Evolutionary conservation across 108 stramenopile genomes (phyloP).

Genomic region (Chaetoceros muelleri): DNA sequence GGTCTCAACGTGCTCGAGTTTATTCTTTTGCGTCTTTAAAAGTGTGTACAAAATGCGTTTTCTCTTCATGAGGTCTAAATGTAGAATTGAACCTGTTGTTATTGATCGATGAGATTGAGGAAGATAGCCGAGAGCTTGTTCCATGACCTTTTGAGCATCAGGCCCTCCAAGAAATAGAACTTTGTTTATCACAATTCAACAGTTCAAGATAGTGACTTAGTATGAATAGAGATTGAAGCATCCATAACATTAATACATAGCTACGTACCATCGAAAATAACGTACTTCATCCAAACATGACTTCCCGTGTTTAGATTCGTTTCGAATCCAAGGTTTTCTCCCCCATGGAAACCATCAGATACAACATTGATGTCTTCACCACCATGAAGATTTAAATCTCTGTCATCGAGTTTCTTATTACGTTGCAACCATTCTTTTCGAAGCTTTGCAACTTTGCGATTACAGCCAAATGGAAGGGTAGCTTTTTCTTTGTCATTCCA

Average conservation of each 20-base stretch:
- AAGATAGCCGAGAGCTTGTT: conserved; percentile 1
- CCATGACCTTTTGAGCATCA: conserved; percentile 32
- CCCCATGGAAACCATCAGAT: neutral
- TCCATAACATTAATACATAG: conserved; percentile 71
- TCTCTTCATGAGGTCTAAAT: conserved; percentile 44
- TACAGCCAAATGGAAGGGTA: conserved; percentile 63
- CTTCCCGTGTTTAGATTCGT: neutral
- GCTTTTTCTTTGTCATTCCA: conserved; percentile 52
- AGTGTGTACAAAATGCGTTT: conserved; percentile 57
- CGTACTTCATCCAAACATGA: conserved; percentile 11
- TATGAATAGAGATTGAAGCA: conserved; percentile 4
- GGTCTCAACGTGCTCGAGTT: conserved; percentile 50
- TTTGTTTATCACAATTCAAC: too few relatives aligned
- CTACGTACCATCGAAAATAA: conserved; percentile 16
- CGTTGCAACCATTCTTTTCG: conserved; percentile 34
- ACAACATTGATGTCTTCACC: conserved; percentile 1
- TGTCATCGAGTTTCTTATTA: conserved; percentile 41
- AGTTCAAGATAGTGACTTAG: conserved; percentile 1
- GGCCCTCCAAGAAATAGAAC: conserved; percentile 50
- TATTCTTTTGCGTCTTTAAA: conserved; percentile 38
- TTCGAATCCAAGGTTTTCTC: neutral
- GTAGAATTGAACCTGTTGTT: conserved; percentile 46
- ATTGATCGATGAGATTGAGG: conserved; percentile 12
- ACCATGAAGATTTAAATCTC: conserved; percentile 53
- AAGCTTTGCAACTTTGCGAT: conserved; percentile 55